Conservation (phyloP, 2,329 filamentous ascomycete species). For the Colletotrichum cordylinicola region DNA sequence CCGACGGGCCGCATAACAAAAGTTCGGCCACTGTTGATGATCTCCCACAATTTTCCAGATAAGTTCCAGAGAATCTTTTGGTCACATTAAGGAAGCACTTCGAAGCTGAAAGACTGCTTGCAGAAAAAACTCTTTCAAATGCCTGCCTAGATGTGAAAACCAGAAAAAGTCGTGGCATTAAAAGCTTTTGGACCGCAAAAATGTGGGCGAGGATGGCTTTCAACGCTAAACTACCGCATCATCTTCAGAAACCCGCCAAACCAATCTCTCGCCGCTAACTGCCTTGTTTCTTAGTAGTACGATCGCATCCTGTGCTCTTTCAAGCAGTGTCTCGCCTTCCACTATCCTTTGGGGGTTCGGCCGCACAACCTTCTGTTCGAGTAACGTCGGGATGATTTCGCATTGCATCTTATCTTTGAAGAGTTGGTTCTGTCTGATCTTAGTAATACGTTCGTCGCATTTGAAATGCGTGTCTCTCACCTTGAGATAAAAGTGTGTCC, state of each 20-base stretch:
- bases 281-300: constrained; percentile 38
- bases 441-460: background rate
- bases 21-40: background rate
- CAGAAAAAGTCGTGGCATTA: background rate
- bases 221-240: background rate
- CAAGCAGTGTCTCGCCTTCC: constrained; percentile 42
- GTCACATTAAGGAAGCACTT: rapidly evolving
- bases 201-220: background rate
- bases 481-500: constrained; percentile 59
- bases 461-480: constrained; percentile 34
- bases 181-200: background rate
- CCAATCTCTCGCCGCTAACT: constrained; percentile 46
- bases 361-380: constrained; percentile 41
- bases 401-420: constrained; percentile 60
- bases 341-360: constrained; percentile 48
- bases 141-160: rapidly evolving
- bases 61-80: rapidly evolving
- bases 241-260: constrained; percentile 35
- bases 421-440: constrained; percentile 51
- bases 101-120: too few relatives aligned
- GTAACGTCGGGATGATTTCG: constrained; percentile 57
- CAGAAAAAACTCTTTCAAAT: too few relatives aligned
- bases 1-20: background rate
- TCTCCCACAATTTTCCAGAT: rapidly evolving
- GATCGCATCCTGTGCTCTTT: constrained; percentile 44